Evolutionary conservation across 176 grass and related monocot genomes (phyloP).

Genomic region (Carex myosuroides): DNA sequence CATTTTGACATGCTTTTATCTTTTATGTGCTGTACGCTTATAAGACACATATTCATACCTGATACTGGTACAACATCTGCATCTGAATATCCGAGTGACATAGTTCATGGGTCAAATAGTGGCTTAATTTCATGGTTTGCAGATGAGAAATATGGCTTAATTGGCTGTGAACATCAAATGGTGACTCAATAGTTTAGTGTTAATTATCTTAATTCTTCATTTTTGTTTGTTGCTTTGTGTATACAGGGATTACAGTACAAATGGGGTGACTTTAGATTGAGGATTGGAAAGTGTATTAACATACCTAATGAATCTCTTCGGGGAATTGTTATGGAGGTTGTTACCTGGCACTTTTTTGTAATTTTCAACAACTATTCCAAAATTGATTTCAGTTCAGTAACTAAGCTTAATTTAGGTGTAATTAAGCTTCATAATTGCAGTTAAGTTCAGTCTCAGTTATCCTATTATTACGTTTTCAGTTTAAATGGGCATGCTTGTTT

Average conservation of each 20-base stretch:
- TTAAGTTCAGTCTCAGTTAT: not conserved
- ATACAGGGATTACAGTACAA: slow-evolving; percentile 75
- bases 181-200: not conserved
- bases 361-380: not conserved
- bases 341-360: not conserved
- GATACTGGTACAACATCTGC: not conserved
- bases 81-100: not conserved
- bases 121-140: not conserved
- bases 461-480: not conserved
- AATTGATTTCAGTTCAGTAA: not conserved
- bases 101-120: not conserved
- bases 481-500: not conserved
- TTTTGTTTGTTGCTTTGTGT: slow-evolving; percentile 16
- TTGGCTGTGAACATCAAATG: not conserved
- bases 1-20: not conserved
- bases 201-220: not conserved
- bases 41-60: not conserved
- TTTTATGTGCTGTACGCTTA: not conserved
- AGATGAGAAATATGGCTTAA: not conserved
- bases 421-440: not conserved
- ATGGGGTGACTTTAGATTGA: slow-evolving; percentile 77
- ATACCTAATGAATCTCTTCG: slow-evolving; percentile 56
- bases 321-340: slow-evolving; percentile 95
- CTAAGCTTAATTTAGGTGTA: not conserved
- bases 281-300: slow-evolving; percentile 87